Base-by-base conservation (phyloP, 2,329 filamentous ascomycete species). In the Fusarium pseudoanthophilum region DNA sequence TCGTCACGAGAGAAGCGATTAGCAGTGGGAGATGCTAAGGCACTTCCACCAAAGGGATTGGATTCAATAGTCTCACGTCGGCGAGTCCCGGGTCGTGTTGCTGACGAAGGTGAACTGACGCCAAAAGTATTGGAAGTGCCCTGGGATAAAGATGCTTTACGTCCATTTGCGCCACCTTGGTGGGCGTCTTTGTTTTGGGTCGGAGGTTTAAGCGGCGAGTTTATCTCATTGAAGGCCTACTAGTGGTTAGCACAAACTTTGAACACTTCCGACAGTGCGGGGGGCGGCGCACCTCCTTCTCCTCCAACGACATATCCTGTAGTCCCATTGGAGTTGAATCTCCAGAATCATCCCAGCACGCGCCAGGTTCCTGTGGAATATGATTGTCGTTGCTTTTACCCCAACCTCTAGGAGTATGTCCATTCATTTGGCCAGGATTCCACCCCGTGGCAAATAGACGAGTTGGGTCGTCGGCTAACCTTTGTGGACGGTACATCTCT, bases 121-220 rank as follows among this genome's bases (percentile, higher is more conserved):
- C 90, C 92, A 81, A 92, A 95, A 52, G 88, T 87, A 66, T 87
- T 87, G 24, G 87, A 86, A 64, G 87, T 88, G 57, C 88, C 90
- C 72, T 93, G 92, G 21, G 95, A 96, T 55, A 97, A 83, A 2
- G 95, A 98, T 21, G 91, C 87, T 84, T 97, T 98, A 64, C 95
- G 93, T 55, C 92, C 89, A 62, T 92, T 91, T 16, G 86, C 87
- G 80, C 88, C 81, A 82, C 88, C 81, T 81, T 88, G 80, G 81
- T 87, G 82, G 84, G 90, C 84, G 46, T 90, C 87, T 77, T 92
- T 91, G 68, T 93, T 95, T 78, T 93, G 92, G 37, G 91, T 89
- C 26, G 93, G 93, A 14, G 93, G 92, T 83, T 98, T 98, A 75
- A 98, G 86, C 39, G 95, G 93, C 40, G 96, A 98, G 82, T 98